Base-by-base conservation (phyloP, 345 rosid genomes). In the Leavenworthia alabamica region DNA sequence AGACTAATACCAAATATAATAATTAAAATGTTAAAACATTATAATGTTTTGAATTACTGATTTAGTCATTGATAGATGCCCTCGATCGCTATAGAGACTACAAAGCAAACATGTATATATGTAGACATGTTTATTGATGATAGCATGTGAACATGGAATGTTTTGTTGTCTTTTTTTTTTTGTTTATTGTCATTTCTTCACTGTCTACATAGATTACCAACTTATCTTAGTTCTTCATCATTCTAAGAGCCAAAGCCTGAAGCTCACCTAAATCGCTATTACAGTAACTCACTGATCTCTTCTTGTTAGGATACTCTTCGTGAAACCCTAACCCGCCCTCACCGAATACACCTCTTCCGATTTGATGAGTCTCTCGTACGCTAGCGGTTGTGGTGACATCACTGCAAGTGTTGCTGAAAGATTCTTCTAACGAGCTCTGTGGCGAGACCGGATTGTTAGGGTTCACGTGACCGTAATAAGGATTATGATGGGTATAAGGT, bases 181-280 rank as follows among this genome's bases (percentile, higher is more conserved):
- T n/a, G 24, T 20, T 39, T 39, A 61, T 35, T 53, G 9, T 26
- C 14, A 53, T 35, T 53, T 43, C 55, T 46, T 54, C 28, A 8
- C 19, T 28, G n/a, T 17, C 56, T 70, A 61, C 62, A 60, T 53
- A 45, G 55, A 12, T 35, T 43, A 33, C 49, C 49, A 27, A 12
- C 51, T 9, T 27, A 39, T 27, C 45, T 78, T 59, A 86, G 67
- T 80, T 83, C 79, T 79, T 85, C 95, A 79, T 89, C 97, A 89
- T 89, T 66, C 84, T 79, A 70, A 79, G 79, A 32, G 92, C 95
- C 64, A 89, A 81, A 53, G 86, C 92, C 67, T 89, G 95, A 72
- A 89, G 92, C 79, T 89, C 97, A 61, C 92, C 79, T 72, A 79
- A 55, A 40, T 89, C 95, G 56, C 46, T 55, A 52, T 56, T 73